These are phyloP conservation scores for Podaxis carcinomalis DNA, from an alignment of 768 basidiomycete species.

Conservation along the genomic window DNA sequence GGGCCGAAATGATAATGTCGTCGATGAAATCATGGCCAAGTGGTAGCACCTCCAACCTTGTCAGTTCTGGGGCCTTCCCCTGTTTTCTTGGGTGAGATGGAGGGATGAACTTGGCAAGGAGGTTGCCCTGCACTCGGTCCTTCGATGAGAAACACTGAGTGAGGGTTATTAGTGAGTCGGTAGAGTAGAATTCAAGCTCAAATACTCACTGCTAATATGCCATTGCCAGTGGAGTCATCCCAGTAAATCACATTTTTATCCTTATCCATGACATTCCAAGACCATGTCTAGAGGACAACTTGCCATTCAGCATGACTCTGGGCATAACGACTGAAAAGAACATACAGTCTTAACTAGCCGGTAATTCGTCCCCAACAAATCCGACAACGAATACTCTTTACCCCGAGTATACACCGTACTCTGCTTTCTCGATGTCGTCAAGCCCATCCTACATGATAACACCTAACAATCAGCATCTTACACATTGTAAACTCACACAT, in stretches of 20 bases:
- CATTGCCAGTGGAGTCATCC: constrained; percentile 30
- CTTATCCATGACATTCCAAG: constrained; percentile 28
- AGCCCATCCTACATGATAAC: constrained; percentile 4
- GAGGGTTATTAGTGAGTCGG: not conserved
- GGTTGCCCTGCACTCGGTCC: constrained; percentile 26
- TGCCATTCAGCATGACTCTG: not conserved
- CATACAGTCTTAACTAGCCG: constrained; percentile 7
- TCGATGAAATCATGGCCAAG: constrained; percentile 36
- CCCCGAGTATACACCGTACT: constrained; percentile 7
- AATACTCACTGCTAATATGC: constrained; percentile 24
- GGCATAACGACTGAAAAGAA: not conserved
- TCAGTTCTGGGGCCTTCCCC: constrained; percentile 27
- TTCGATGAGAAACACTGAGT: constrained; percentile 37
- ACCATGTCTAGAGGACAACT: constrained; percentile 24
- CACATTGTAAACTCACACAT: no score
- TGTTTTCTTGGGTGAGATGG: constrained; percentile 28
- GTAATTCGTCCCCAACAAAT: constrained; percentile 5
- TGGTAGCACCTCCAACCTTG: constrained; percentile 34
- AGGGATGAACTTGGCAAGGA: constrained; percentile 36
- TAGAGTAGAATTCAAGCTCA: not conserved
- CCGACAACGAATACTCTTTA: constrained; percentile 5
- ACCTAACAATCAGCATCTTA: not conserved
- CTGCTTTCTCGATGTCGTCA: constrained; percentile 8
- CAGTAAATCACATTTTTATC: constrained; percentile 24
- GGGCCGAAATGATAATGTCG: constrained; percentile 37